Evolutionary conservation across 2,329 filamentous ascomycete species (phyloP).

Genomic region (Fusarium xylarioides): DNA sequence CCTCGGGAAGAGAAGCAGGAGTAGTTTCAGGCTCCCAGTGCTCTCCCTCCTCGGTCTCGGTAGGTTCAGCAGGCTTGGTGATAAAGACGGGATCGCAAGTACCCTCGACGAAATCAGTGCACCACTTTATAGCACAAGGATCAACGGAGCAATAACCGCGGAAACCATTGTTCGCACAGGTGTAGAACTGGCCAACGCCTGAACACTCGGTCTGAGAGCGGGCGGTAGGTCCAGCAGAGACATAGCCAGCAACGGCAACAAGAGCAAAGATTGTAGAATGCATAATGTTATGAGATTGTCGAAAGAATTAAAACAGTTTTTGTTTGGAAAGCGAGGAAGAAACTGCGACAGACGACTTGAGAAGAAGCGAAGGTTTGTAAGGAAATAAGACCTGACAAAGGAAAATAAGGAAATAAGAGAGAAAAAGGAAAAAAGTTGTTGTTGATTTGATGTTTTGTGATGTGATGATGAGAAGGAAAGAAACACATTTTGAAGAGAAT

Average conservation of each 20-base stretch:
- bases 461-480: conserved; percentile 30
- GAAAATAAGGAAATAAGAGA: conserved; percentile 26
- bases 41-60: neutral
- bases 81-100: conserved; percentile 22
- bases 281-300: conserved; percentile 16
- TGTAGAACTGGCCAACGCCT: conserved; percentile 21
- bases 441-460: conserved; percentile 23
- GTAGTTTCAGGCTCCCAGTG: neutral
- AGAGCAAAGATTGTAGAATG: conserved; percentile 28
- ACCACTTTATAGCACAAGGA: conserved; percentile 23
- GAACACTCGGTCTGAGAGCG: conserved; percentile 20
- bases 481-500: neutral
- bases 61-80: neutral
- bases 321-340: conserved; percentile 6
- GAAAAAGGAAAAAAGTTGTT: neutral
- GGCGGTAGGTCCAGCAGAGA: conserved; percentile 3
- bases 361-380: conserved; percentile 30
- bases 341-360: conserved; percentile 20
- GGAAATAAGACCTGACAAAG: conserved; percentile 33
- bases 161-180: conserved; percentile 22
- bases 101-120: conserved; percentile 10
- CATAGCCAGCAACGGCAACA: conserved; percentile 19
- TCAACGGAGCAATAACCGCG: conserved; percentile 22
- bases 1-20: neutral
- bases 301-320: neutral